Evolutionary conservation across 192 early-diverging fungal species (phyloP), one percentile per base, ranked within the genome.

Genomic region (Backusella australiensis): DNA sequence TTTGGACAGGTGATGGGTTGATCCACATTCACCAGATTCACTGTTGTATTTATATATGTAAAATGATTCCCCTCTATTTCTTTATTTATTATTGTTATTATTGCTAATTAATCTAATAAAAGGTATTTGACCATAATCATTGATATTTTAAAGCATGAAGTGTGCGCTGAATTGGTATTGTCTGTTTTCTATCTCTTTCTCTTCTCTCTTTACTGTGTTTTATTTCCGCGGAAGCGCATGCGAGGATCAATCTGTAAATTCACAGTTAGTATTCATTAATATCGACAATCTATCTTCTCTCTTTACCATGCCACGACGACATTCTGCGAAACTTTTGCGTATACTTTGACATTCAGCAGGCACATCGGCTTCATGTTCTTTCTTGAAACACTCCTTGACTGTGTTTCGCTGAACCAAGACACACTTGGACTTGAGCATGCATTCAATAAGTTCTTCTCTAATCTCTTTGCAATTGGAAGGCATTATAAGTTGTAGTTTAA

Each of bases 391-490:
- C 77, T 89, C 86, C 49, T 82, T 79, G 12, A 85, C 82, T 19
- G 74, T 76, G 26, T 85, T 79, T 14, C 85, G 79, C n/a, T 89
- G 81, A 26, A 78, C 65, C 19, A 87, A 42, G 2, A 89, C 84
- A 67, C 88, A 89, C 21, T 89, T 76, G 0, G 88, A 89, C 76
- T 88, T 86, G 35, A 89, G 79, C 71, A 89, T 84, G 69, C 88
- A 89, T 59, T 89, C 84, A 21, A 85, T 82, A 23, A 89, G 75
- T 36, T 87, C 88, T 59, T 83, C 71, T 26, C 88, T 79, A 67
- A 89, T 85, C 34, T 88, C 86, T 80, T 89, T 86, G 74, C 88
- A 89, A 59, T 83, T 85, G 44, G 87, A 88, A 67, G 88, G 88
- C 88, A 89, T 89, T 32, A 21, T 39, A 44, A 21, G 41, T 19